These are phyloP conservation scores for Speleostelium caveatum DNA, from an alignment of 78 protist species.

Conservation along the genomic window DNA sequence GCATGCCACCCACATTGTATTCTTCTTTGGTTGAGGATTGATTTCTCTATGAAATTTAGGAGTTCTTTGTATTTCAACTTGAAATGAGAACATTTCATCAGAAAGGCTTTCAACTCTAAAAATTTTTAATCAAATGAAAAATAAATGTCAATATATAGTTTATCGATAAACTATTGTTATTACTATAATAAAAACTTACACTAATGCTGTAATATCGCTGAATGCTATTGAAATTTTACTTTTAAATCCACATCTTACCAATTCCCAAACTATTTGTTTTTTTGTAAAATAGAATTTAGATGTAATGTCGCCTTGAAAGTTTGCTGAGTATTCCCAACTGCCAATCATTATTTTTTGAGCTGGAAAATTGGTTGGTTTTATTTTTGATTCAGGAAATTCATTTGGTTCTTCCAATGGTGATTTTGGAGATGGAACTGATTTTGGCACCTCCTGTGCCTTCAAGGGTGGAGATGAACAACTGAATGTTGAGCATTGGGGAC, in stretches of 20 bases:
- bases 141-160: not conserved
- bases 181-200: slow-evolving; percentile 11
- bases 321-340: slow-evolving; percentile 16
- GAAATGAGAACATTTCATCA: slow-evolving; percentile 9
- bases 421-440: too few species aligned
- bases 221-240: slow-evolving; percentile 40
- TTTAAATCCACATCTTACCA: slow-evolving; percentile 10
- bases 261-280: slow-evolving; percentile 71
- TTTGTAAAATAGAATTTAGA: slow-evolving; percentile 61
- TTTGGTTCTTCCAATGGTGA: too few species aligned
- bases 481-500: too few species aligned
- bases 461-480: too few species aligned
- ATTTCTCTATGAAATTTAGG: slow-evolving; percentile 63
- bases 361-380: slow-evolving; percentile 56
- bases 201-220: slow-evolving; percentile 40
- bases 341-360: slow-evolving; percentile 38
- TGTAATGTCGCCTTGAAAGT: slow-evolving; percentile 19
- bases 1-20: slow-evolving; percentile 43
- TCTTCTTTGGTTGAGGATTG: slow-evolving; percentile 78
- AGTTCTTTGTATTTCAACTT: slow-evolving; percentile 15
- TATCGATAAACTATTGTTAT: not conserved
- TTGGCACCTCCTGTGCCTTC: too few species aligned
- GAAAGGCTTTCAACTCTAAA: slow-evolving; percentile 12
- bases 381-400: slow-evolving; percentile 32
- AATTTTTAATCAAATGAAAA: not conserved